A percentile compares a stretch with the other conserved stretches of the same genome.
phyloP scores from a whole-genome alignment of 495 filamentous ascomycete species.

The Margaritispora aquatica region DNA sequence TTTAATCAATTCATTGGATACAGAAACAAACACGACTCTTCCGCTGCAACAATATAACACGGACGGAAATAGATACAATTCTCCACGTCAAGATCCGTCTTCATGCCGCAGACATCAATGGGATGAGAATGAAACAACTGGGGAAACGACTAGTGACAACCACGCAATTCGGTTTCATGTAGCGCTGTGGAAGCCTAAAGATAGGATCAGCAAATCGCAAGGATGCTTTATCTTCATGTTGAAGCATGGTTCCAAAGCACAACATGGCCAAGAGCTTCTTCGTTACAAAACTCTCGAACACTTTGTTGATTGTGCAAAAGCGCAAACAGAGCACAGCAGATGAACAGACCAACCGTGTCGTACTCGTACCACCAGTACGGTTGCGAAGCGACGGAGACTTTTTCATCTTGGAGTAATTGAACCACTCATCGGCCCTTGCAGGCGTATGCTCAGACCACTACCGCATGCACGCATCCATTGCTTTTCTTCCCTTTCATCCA shows the following conservation, averaged over 20 bases:
- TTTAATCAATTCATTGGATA: too few species aligned
- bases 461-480: neutral
- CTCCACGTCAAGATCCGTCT: too few species aligned
- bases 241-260: neutral
- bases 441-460: neutral
- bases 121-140: neutral
- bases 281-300: neutral
- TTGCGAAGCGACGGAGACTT: neutral
- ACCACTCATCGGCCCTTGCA: neutral
- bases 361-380: neutral
- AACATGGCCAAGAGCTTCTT: neutral
- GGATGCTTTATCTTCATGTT: neutral
- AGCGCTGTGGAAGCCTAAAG: neutral
- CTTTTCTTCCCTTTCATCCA: neutral
- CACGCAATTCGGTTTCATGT: neutral
- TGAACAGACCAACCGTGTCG: too few species aligned
- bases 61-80: neutral
- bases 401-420: neutral
- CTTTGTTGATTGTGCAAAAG: neutral
- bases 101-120: neutral
- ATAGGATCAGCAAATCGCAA: neutral
- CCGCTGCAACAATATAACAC: neutral
- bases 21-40: neutral
- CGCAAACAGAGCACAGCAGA: too few species aligned
- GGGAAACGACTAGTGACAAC: neutral